A percentile compares a stretch with the other conserved stretches of the same genome.
These are phyloP conservation scores for Pisolithus orientalis DNA, from an alignment of 768 basidiomycete species.

Conservation along the genomic window DNA sequence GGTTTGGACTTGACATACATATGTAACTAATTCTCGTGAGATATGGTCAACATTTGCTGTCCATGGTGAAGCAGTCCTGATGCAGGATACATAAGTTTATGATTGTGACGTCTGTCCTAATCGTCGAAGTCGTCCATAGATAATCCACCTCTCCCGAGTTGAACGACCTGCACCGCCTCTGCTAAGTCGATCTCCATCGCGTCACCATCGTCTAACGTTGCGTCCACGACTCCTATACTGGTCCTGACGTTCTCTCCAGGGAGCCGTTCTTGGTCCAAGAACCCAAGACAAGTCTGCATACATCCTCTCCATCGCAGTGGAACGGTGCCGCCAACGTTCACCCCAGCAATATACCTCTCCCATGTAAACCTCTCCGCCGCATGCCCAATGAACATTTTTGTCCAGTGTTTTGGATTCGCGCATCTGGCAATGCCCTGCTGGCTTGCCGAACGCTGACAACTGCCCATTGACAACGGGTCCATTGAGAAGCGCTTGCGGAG, in stretches of 20 bases:
- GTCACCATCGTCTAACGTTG: not conserved
- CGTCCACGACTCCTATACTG: not conserved
- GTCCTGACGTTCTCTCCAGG: not conserved
- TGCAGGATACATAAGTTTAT: too few relatives aligned
- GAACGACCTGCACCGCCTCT: slow-evolving; percentile 14
- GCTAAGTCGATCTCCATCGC: slow-evolving; percentile 10
- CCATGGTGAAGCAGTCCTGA: too few relatives aligned
- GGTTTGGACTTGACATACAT: too few relatives aligned
- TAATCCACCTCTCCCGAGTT: slow-evolving; percentile 11
- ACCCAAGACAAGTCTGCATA: slow-evolving; percentile 53
- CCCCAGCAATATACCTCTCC: slow-evolving; percentile 49
- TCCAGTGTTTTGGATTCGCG: slow-evolving; percentile 31
- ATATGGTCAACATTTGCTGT: too few relatives aligned
- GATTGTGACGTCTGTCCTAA: not conserved
- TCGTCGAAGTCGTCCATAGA: slow-evolving; percentile 24
- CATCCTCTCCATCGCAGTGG: slow-evolving; percentile 70
- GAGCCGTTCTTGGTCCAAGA: slow-evolving; percentile 32
- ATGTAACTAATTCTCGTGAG: too few relatives aligned
- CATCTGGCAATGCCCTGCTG: slow-evolving; percentile 42
- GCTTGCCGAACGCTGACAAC: not conserved
- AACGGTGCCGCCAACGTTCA: slow-evolving; percentile 45
- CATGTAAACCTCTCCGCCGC: slow-evolving; percentile 63
- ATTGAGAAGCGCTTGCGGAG: slow-evolving; percentile 16
- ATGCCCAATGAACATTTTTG: slow-evolving; percentile 44
- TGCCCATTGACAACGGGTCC: slow-evolving; percentile 3